Conservation (phyloP, 225 moss, liverwort and hornwort genomes). For the Marchantia paleacea region DNA sequence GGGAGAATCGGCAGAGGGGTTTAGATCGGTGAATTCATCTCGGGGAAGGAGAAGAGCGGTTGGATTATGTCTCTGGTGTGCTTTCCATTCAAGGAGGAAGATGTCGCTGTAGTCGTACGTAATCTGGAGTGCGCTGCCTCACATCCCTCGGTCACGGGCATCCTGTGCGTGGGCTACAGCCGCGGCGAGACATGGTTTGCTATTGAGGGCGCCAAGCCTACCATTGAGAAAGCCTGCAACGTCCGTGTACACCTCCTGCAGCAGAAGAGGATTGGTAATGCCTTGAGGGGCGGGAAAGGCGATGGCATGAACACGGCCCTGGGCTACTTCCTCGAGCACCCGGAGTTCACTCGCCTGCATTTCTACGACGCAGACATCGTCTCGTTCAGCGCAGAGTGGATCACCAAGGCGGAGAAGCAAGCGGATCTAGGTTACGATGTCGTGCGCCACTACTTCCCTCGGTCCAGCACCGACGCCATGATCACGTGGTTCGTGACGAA, state of each 20-base stretch:
- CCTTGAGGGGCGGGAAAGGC: slow-evolving; percentile 42
- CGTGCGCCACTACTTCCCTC: slow-evolving; percentile 51
- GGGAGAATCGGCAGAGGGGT: not conserved
- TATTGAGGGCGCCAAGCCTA: slow-evolving; percentile 28
- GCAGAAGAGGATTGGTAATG: slow-evolving; percentile 38
- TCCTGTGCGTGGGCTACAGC: slow-evolving; percentile 50
- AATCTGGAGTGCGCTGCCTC: slow-evolving; percentile 52
- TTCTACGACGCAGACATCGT: slow-evolving; percentile 53
- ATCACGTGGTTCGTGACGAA: slow-evolving; percentile 58
- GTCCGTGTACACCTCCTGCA: slow-evolving; percentile 28
- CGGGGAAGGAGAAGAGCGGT: not conserved
- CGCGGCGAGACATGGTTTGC: slow-evolving; percentile 53
- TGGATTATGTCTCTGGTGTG: slow-evolving; percentile 59
- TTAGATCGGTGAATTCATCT: not conserved
- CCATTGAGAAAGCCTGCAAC: slow-evolving; percentile 29
- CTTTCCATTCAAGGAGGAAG: slow-evolving; percentile 59
- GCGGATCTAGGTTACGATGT: slow-evolving; percentile 49
- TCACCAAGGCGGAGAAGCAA: slow-evolving; percentile 46
- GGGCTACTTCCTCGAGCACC: slow-evolving; percentile 37
- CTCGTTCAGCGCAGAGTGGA: slow-evolving; percentile 48
- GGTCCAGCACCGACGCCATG: slow-evolving; percentile 53
- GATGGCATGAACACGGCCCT: slow-evolving; percentile 60
- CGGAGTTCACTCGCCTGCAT: slow-evolving; percentile 37
- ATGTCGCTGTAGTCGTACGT: slow-evolving; percentile 48
- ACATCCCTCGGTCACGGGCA: slow-evolving; percentile 40